These are phyloP conservation scores for Microthlaspi erraticum DNA, from an alignment of 345 rosid genomes.

Conservation along the genomic window DNA sequence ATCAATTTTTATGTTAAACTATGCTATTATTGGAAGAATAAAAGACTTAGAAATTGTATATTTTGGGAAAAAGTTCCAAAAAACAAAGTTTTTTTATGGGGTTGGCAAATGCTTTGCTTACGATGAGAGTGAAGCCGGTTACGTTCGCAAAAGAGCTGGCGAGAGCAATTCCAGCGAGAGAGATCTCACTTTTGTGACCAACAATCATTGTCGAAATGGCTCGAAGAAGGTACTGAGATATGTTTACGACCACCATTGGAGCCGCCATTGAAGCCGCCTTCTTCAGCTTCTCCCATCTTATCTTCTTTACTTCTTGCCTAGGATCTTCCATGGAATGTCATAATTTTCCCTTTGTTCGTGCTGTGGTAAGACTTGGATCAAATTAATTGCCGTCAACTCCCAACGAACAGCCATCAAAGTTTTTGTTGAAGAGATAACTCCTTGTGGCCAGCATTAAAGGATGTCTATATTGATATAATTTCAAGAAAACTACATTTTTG, in stretches of 20 bases:
- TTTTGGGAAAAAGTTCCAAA: too few relatives aligned
- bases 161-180: conserved; percentile 32
- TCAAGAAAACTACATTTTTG: too few relatives aligned
- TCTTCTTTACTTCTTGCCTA: not conserved
- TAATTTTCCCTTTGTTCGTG: not conserved
- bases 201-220: conserved; percentile 29
- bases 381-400: too few relatives aligned
- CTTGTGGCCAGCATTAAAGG: too few relatives aligned
- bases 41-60: too few relatives aligned
- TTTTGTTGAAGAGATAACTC: too few relatives aligned
- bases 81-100: too few relatives aligned
- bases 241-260: conserved; percentile 23
- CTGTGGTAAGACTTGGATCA: not conserved
- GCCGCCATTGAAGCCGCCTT: conserved; percentile 17
- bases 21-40: too few relatives aligned
- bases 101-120: conserved; percentile 4
- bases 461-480: too few relatives aligned
- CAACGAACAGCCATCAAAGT: too few relatives aligned
- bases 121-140: conserved; percentile 31
- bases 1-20: too few relatives aligned
- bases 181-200: conserved; percentile 31
- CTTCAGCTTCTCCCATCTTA: conserved; percentile 35
- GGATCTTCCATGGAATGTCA: conserved; percentile 8
- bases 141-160: conserved; percentile 28
- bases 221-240: conserved; percentile 21